Evolutionary conservation across 106 monocot species (phyloP).

Genomic region (Vanilla planifolia): DNA sequence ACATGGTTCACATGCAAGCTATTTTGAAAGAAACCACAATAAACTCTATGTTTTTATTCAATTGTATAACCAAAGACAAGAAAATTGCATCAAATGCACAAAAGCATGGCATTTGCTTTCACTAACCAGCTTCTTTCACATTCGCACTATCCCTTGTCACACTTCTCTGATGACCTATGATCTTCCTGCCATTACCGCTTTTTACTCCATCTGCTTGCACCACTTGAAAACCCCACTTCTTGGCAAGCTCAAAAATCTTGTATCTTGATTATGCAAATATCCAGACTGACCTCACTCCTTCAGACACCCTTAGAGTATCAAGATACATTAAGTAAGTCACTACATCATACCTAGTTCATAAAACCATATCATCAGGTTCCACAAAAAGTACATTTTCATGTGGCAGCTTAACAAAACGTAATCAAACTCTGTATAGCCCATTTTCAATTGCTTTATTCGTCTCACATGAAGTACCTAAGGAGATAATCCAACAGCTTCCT

Average conservation of each 20-base stretch:
- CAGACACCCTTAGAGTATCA: constrained; percentile 87
- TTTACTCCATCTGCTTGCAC: constrained; percentile 53
- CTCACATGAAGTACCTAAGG: constrained; percentile 85
- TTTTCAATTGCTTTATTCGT: no score
- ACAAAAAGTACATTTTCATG: no score
- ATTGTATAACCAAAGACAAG: neutral
- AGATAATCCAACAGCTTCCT: constrained; percentile 94
- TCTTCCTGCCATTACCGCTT: constrained; percentile 20
- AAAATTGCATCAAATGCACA: neutral
- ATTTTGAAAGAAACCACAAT: neutral
- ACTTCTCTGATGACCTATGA: constrained; percentile 45
- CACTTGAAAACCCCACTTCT: constrained; percentile 74
- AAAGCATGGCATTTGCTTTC: neutral
- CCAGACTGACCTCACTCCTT: constrained; percentile 89
- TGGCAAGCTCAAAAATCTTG: constrained; percentile 95
- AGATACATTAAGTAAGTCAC: constrained; percentile 95
- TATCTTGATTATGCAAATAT: constrained; percentile 96
- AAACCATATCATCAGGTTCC: neutral
- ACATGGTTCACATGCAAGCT: neutral
- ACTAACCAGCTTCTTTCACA: constrained; percentile 40
- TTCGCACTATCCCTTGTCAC: constrained; percentile 25
- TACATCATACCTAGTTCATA: constrained; percentile 73
- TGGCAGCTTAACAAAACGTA: no score
- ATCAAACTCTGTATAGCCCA: no score
- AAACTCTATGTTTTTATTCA: neutral